Base-by-base conservation (phyloP, 2,329 filamentous ascomycete species). In the Claviceps sp. region DNA sequence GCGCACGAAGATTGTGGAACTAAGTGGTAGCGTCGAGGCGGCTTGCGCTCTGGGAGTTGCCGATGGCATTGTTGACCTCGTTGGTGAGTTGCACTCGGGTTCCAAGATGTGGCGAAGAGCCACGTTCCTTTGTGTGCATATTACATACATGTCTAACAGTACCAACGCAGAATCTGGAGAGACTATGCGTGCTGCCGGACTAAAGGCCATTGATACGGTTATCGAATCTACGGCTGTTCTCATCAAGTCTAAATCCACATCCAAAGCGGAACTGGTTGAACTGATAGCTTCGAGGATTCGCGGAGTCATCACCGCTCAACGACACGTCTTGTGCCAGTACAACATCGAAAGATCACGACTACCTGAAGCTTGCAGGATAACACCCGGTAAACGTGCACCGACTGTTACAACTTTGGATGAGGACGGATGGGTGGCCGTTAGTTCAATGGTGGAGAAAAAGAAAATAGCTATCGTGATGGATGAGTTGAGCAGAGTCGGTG, bases 21-120 rank as follows among this genome's bases (percentile, higher is more conserved):
- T 97, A 55, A 93, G 91, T 58, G 93, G 93, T 16, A 97, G 91
- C 75, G 93, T 98, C 37, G 93, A 98, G 72, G 91, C 93, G 49
- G 91, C 93, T 41, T 98, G 93, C 65, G 91, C 93, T 20, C 74
- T 98, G 51, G 93, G 93, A 50, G 90, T 97, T 30, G 93, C 93
- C 44, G 91, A 97, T 66, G 93, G 91, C 49, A 96, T 98, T 66
- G 89, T 98, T 47, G 93, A 98, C 72, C 82, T 98, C 53, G 93
- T 98, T 64, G 89, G 89, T 93, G 70, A 66, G 86, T 79, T 20
- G 16, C 41, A 24, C 14, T n/a, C 18, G 18, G 13, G 9, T 8
- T 3, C 18, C 5, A 24, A 24, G 2, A 24, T 37, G 26, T 37
- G 30, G 6, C 20, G 18, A 8, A 30, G 8, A 30, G 26, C 18